phyloP scores from a whole-genome alignment of 1,284 basidiomycete species.

The Cryptococcus sp. region DNA sequence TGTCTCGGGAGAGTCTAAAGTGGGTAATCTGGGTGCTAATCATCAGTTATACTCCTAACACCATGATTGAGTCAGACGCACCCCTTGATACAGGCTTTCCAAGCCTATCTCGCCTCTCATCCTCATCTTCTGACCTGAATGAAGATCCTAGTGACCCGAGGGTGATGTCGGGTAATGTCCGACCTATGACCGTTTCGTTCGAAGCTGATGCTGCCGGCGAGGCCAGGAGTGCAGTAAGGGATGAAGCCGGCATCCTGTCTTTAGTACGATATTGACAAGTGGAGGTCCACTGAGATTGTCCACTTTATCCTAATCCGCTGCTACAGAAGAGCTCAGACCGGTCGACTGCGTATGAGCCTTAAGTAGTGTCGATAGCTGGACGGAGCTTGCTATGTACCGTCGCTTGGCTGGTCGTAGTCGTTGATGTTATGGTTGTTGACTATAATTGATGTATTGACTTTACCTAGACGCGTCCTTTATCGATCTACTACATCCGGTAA shows the following conservation, averaged over 20 bases:
- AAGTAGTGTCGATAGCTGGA: too few species aligned
- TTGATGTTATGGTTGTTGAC: too few species aligned
- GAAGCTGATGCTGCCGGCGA: slow-evolving; percentile 29
- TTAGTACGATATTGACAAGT: too few species aligned
- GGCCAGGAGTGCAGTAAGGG: slow-evolving; percentile 35
- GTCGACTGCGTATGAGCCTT: too few species aligned
- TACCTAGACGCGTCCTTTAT: too few species aligned
- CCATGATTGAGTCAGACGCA: background rate
- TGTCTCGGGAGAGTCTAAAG: slow-evolving; percentile 21
- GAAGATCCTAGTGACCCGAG: slow-evolving; percentile 44
- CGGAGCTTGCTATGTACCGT: too few species aligned
- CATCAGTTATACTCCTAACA: background rate
- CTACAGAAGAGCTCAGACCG: too few species aligned
- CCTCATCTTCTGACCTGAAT: slow-evolving; percentile 44
- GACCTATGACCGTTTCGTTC: slow-evolving; percentile 34
- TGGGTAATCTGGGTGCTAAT: slow-evolving; percentile 11
- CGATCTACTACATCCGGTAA: too few species aligned
- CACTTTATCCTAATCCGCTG: too few species aligned
- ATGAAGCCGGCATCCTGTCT: slow-evolving; percentile 37
- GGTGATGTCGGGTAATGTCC: slow-evolving; percentile 45
- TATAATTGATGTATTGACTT: too few species aligned
- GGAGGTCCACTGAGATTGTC: too few species aligned
- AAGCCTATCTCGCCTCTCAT: slow-evolving; percentile 6
- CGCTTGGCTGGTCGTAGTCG: too few species aligned
- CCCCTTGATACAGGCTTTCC: background rate